These are phyloP conservation scores for Polyporus arcularius DNA, from an alignment of 768 basidiomycete genomes.

Conservation along the genomic window DNA sequence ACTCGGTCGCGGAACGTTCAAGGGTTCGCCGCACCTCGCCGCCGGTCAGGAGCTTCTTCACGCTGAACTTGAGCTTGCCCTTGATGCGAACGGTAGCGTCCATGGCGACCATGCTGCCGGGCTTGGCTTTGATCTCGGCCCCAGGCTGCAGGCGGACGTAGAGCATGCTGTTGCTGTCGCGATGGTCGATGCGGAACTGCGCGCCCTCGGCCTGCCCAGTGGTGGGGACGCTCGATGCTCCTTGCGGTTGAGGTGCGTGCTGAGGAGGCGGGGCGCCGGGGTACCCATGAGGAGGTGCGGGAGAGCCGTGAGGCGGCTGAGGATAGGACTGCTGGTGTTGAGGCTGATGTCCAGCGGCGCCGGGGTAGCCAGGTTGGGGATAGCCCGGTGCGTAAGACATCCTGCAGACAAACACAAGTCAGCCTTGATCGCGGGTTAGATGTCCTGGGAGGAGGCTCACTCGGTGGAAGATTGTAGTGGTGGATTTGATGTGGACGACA, in stretches of 20 bases:
- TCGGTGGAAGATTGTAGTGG: neutral
- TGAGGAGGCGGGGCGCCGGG: neutral
- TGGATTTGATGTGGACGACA: neutral
- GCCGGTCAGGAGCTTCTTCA: constrained; percentile 33
- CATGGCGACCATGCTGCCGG: constrained; percentile 38
- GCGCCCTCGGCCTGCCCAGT: constrained; percentile 31
- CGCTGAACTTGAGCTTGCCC: constrained; percentile 30
- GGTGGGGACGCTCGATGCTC: constrained; percentile 12
- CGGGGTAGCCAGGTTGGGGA: constrained; percentile 17
- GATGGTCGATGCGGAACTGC: constrained; percentile 31
- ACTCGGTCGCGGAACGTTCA: neutral
- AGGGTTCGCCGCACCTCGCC: constrained; percentile 24
- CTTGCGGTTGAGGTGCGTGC: neutral
- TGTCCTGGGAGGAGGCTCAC: neutral
- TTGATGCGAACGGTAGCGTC: constrained; percentile 32
- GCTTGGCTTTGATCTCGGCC: constrained; percentile 32
- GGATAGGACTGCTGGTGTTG: neutral
- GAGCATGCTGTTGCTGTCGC: constrained; percentile 36
- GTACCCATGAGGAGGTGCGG: neutral
- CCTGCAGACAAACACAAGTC: neutral
- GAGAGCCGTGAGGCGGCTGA: neutral
- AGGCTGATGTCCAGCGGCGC: neutral
- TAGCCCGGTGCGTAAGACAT: constrained; percentile 15
- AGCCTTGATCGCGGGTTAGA: neutral
- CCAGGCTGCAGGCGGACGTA: constrained; percentile 30